Percentiles rank a stretch among this genome's conserved stretches.
These are phyloP conservation scores for Musa troglodytarum DNA, from an alignment of 176 grass and related monocot species.

Conservation along the genomic window DNA sequence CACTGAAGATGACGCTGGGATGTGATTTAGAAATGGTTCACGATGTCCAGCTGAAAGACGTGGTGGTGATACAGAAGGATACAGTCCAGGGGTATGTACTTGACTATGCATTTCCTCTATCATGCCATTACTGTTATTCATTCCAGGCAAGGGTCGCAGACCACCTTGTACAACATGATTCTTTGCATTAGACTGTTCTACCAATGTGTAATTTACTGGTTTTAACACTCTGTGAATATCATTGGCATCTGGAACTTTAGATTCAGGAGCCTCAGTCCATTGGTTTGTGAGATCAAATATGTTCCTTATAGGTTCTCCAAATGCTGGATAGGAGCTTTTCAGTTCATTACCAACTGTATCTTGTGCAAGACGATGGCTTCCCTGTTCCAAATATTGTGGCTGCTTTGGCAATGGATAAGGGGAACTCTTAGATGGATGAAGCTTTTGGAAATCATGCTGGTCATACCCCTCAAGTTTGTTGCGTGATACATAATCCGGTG, in stretches of 20 bases:
- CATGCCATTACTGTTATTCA: background rate
- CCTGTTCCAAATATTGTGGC: background rate
- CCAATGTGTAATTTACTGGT: background rate
- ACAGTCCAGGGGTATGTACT: background rate
- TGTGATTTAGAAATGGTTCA: slow-evolving; percentile 16
- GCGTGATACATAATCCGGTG: background rate
- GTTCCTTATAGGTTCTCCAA: background rate
- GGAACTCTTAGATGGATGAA: slow-evolving; percentile 1
- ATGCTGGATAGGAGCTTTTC: background rate
- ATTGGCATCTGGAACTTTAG: background rate
- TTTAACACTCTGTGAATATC: background rate
- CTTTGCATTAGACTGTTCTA: slow-evolving; percentile 1
- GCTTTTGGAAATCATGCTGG: background rate
- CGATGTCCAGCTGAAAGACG: slow-evolving; percentile 23
- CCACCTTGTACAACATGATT: background rate
- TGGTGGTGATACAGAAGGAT: slow-evolving; percentile 18
- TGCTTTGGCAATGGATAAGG: background rate
- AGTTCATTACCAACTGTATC: background rate
- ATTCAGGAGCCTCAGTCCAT: slow-evolving; percentile 1
- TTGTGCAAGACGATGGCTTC: background rate
- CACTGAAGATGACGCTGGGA: slow-evolving; percentile 20
- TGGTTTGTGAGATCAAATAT: background rate
- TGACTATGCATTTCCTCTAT: background rate
- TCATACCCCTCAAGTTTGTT: background rate
- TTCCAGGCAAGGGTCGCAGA: background rate